Base-by-base conservation (phyloP, 176 grass and related monocot species). In the Calamus simplicifolius region DNA sequence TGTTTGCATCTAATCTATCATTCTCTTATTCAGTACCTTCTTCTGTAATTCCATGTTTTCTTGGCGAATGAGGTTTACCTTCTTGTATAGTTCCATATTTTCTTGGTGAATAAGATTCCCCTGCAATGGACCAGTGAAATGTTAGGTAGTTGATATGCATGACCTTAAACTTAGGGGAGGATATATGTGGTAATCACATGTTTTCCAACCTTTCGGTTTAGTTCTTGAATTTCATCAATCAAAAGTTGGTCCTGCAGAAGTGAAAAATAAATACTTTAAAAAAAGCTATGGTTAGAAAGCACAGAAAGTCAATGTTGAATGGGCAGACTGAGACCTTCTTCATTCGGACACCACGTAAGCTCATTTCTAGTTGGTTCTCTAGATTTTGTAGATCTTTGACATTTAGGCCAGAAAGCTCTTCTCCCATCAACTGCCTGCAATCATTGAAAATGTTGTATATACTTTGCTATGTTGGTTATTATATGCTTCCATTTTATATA, bases 61-160 rank as follows among this genome's bases (percentile, higher is more conserved):
- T 62, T 62, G 69, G 56, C 35, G 17, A 56, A 74, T 62, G 27
- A 66, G 25, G 17, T 66, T 55, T 55, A 69, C 25, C 31, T 74
- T 80, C 56, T 67, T 52, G 27, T 67, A 52, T 17, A 80, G 70
- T 12, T 74, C 70, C 21, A 74, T 49, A 28, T 80, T 80, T 35
- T 80, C 63, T 63, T 73, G 62, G 43, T 80, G 52, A 52, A 74
- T 62, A 58, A 68, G 49, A 10, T 35, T 80, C 52, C 62, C 70
- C 77, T 80, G 50, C 25, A 51, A 63, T 52, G 52, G 16, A 58
- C 30, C 50, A 19, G 23, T 51, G 27, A 64, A 75, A 48, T 38
- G 16, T 57, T 52, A 52, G 31, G 27, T 48, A 13, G 4, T 71
- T 62, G 29, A 27, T 26, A 19, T 71, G 35, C 57, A 62, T 50